These are phyloP conservation scores for Melastoma candidum DNA, from an alignment of 441 rosid species.

Conservation along the genomic window DNA sequence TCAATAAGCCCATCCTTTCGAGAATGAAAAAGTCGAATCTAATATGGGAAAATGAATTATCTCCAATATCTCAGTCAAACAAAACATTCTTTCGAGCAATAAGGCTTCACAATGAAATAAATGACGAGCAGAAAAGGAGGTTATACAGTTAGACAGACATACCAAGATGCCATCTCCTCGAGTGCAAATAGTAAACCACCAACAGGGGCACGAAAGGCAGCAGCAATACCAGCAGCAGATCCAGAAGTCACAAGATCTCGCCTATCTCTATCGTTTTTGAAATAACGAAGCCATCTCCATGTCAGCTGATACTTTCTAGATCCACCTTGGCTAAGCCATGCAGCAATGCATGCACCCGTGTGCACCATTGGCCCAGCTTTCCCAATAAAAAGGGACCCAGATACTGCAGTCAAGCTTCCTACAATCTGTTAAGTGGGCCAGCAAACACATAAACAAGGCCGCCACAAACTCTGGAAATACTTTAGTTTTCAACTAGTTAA, in stretches of 20 bases:
- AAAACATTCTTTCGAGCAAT: too few species aligned
- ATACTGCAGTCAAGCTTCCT: constrained; percentile 78
- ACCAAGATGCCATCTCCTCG: constrained; percentile 95
- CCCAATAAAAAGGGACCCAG: constrained; percentile 71
- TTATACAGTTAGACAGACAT: constrained; percentile 10
- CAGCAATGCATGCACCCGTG: constrained; percentile 67
- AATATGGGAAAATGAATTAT: too few species aligned
- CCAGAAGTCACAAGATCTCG: constrained; percentile 88
- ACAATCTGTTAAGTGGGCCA: constrained; percentile 35
- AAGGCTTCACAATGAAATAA: too few species aligned
- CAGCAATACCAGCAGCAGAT: constrained; percentile 87
- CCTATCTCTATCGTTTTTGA: constrained; percentile 73
- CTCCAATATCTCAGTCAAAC: too few species aligned
- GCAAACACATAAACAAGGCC: not conserved
- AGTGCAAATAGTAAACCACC: constrained; percentile 82
- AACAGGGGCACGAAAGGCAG: constrained; percentile 79
- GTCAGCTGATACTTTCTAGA: constrained; percentile 58
- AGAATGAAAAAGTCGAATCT: too few species aligned
- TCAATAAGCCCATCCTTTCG: too few species aligned
- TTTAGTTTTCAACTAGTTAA: not conserved
- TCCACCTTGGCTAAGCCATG: constrained; percentile 62
- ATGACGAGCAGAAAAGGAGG: too few species aligned
- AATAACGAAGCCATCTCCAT: constrained; percentile 61
- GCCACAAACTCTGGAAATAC: constrained; percentile 1
- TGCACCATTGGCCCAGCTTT: constrained; percentile 95